A percentile compares a stretch with the other conserved stretches of the same genome.
These are phyloP conservation scores for Diaporthe ampelina DNA, from an alignment of 2,329 filamentous ascomycete species.

Conservation along the genomic window DNA sequence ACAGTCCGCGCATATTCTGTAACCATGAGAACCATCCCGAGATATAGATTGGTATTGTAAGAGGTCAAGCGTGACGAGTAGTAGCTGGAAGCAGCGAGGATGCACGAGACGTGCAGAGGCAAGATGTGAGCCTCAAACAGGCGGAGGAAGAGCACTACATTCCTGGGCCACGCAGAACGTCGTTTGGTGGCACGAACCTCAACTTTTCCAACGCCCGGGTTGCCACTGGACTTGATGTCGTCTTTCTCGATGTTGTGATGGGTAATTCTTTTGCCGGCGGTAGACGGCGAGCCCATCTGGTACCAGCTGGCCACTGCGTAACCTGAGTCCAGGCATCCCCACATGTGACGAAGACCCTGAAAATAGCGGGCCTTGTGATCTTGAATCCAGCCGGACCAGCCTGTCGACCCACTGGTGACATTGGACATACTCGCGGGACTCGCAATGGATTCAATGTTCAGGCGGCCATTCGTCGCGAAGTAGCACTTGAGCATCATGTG, in stretches of 20 bases:
- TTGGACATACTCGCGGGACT: conserved; percentile 26
- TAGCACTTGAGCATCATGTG: conserved; percentile 36
- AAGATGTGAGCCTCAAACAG: conserved; percentile 24
- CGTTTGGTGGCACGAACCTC: not conserved
- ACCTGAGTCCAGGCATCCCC: conserved; percentile 21
- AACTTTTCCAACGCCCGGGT: too few relatives aligned
- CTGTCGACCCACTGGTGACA: not conserved
- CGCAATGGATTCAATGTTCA: conserved; percentile 16
- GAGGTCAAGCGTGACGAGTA: not conserved
- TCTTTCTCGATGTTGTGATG: not conserved
- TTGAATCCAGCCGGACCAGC: conserved; percentile 1
- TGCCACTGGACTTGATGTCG: not conserved
- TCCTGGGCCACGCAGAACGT: conserved; percentile 2
- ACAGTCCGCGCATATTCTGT: conserved; percentile 6
- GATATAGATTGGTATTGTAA: not conserved
- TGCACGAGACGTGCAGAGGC: not conserved
- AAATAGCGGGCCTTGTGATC: conserved; percentile 28
- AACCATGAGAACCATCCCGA: not conserved
- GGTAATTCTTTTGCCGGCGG: not conserved
- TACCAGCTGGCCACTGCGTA: not conserved
- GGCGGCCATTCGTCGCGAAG: conserved; percentile 10
- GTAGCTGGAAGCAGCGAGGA: conserved; percentile 18
- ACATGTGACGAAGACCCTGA: conserved; percentile 30
- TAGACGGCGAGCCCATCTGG: not conserved
- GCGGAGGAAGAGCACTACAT: conserved; percentile 18